Percentiles rank a stretch among this genome's conserved stretches.
Conservation (phyloP, 2,329 filamentous ascomycete genomes). For the Thermothelomyces thermophilus region DNA sequence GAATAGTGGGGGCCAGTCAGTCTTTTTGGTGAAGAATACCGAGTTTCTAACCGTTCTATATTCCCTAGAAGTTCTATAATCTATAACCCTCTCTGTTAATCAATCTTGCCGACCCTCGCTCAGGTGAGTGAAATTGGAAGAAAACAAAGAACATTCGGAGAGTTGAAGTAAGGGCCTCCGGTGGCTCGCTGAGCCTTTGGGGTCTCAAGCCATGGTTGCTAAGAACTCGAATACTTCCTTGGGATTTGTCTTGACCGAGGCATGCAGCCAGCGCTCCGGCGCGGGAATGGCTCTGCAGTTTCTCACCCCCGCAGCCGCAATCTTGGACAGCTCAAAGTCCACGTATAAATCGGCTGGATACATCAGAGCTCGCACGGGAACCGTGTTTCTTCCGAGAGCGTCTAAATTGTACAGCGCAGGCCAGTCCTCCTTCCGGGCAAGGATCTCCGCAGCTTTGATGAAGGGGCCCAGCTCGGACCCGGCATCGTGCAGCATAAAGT, state of each 20-base stretch:
- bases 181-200: too few relatives aligned
- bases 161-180: too few relatives aligned
- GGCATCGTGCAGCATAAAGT: conserved; percentile 56
- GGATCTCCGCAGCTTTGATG: conserved; percentile 47
- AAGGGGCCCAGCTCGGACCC: conserved; percentile 48
- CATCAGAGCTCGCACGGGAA: conserved; percentile 60
- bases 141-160: too few relatives aligned
- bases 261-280: conserved; percentile 4
- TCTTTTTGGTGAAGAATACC: too few relatives aligned
- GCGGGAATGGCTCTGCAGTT: neutral
- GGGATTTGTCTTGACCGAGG: conserved; percentile 11
- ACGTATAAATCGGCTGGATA: conserved; percentile 71
- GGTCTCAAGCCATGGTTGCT: neutral
- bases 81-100: too few relatives aligned
- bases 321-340: conserved; percentile 52
- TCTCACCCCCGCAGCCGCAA: conserved; percentile 42
- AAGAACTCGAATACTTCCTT: conserved; percentile 6
- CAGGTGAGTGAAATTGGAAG: too few relatives aligned
- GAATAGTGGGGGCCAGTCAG: neutral
- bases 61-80: too few relatives aligned
- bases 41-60: too few relatives aligned
- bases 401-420: conserved; percentile 55
- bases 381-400: conserved; percentile 53
- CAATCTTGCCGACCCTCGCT: too few relatives aligned
- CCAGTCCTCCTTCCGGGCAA: conserved; percentile 55